Base-by-base conservation (phyloP, 1,284 basidiomycete genomes). In the Bjerkandera adusta region DNA sequence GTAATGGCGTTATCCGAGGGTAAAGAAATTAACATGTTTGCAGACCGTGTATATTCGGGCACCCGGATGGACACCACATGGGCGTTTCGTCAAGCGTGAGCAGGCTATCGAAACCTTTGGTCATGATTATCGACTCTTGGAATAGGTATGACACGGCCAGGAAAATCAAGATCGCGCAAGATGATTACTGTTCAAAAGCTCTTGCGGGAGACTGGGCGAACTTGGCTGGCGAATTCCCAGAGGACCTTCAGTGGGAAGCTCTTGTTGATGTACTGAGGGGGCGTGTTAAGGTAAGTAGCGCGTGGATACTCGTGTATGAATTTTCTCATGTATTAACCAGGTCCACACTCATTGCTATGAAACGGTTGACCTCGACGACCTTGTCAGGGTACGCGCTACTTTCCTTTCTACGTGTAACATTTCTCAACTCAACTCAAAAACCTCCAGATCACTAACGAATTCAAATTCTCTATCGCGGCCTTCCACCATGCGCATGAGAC, bases 401-500 rank as follows among this genome's bases (percentile, higher is more conserved):
- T n/a, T n/a, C n/a, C n/a, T n/a, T n/a, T n/a, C n/a, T n/a, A n/a
- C 1, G 26, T 13, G 8, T 12, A 10, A 3, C 3, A 13, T 18
- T 20, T 24, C 11, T 20, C 3, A 22, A 11, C 16, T 22, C n/a
- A 32, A 12, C 25, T 5, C 40, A n/a, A 13, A 24, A 43, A 16
- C 29, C 1, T 43, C 2, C 38, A 85, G 82, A 66, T 86, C 36
- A 76, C 82, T 20, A 83, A 85, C 53, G 84, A 87, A 65, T 96
- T 93, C 76, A 71, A 85, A 58, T 92, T 92, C 66, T 76, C 82
- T 4, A 77, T 92, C 45, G 83, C 89, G 1, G 83, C 85, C 1
- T 88, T 95, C 66, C 92, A 95, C 63, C 92, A 95, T 59, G 91
- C 92, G 0, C 82, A 84, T 55, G 89, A 92, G 63, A 82, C 92